These are phyloP conservation scores for Aspergillus phoenicis DNA, from an alignment of 2,329 filamentous ascomycete genomes.

Conservation along the genomic window DNA sequence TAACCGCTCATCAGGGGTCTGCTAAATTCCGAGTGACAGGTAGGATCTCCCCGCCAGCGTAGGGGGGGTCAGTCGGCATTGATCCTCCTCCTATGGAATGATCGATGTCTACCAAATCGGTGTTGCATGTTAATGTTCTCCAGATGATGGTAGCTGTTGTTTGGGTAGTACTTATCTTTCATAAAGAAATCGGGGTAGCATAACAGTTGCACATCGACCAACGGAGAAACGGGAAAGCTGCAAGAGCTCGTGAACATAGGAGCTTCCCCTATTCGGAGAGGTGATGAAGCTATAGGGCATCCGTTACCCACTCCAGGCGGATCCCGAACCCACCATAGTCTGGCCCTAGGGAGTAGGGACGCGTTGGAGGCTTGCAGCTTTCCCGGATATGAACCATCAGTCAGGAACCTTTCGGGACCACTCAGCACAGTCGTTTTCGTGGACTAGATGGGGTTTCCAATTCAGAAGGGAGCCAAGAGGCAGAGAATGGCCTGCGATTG, in stretches of 20 bases:
- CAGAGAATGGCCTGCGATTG: slow-evolving; percentile 4
- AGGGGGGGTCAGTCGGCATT: not conserved
- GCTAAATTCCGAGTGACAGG: slow-evolving; percentile 17
- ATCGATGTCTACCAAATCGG: not conserved
- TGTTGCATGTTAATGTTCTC: not conserved
- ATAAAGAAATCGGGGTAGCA: not conserved
- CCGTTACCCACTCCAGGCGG: slow-evolving; percentile 23
- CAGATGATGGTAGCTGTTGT: not conserved
- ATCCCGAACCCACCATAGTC: slow-evolving; percentile 21
- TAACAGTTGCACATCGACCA: not conserved
- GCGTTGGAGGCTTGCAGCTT: slow-evolving; percentile 11
- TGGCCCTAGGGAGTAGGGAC: slow-evolving; percentile 13
- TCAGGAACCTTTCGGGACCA: slow-evolving; percentile 16
- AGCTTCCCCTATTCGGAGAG: slow-evolving; percentile 18
- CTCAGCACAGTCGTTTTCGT: slow-evolving; percentile 1
- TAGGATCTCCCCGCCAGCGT: slow-evolving; percentile 9
- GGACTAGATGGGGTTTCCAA: not conserved
- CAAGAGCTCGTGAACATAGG: slow-evolving; percentile 21
- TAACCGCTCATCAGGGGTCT: slow-evolving; percentile 15
- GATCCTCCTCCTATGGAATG: not conserved
- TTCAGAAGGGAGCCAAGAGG: not conserved
- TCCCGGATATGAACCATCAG: slow-evolving; percentile 15
- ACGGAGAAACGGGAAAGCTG: slow-evolving; percentile 8
- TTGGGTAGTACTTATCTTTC: not conserved
- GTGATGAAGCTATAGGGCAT: slow-evolving; percentile 22